Conservation (phyloP, 2,329 filamentous ascomycete species). For the Periglandula ipomoeae region DNA sequence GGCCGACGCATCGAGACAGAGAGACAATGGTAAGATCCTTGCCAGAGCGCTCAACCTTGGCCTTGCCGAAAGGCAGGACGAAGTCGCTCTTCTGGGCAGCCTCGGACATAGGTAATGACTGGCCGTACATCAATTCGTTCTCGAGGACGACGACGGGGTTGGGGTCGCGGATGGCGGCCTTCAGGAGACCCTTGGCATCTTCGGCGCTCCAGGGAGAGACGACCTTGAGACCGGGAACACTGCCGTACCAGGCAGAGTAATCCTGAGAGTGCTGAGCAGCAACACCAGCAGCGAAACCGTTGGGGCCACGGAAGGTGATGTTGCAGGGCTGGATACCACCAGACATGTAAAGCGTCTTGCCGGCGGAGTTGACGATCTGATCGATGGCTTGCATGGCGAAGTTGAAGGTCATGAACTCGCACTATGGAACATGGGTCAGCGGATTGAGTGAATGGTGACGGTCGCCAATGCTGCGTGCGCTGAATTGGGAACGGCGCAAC, state of each 20-base stretch:
- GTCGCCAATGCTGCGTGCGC: not conserved
- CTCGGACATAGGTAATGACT: constrained; percentile 94
- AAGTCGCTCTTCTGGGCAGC: constrained; percentile 94
- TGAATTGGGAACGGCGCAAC: not conserved
- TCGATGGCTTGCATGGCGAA: constrained; percentile 99
- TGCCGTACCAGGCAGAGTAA: constrained; percentile 97
- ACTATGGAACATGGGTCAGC: constrained; percentile 38
- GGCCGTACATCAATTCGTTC: constrained; percentile 88
- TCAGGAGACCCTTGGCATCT: constrained; percentile 95
- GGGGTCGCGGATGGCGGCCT: constrained; percentile 95
- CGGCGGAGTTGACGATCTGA: constrained; percentile 97
- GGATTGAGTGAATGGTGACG: not conserved
- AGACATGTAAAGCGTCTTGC: constrained; percentile 99
- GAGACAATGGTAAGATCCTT: constrained; percentile 95
- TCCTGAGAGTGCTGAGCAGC: constrained; percentile 98
- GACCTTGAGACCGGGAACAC: constrained; percentile 95
- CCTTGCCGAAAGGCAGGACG: constrained; percentile 94
- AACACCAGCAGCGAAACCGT: constrained; percentile 94
- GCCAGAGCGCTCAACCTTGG: constrained; percentile 94
- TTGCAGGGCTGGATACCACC: constrained; percentile 99
- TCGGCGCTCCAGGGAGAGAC: constrained; percentile 93
- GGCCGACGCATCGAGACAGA: constrained; percentile 89
- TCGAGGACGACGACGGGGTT: constrained; percentile 91
- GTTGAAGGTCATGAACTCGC: constrained; percentile 99
- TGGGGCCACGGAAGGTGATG: constrained; percentile 98